These are phyloP conservation scores for Actinomortierella wolfii DNA, from an alignment of 371 early-diverging fungal species.

Conservation along the genomic window DNA sequence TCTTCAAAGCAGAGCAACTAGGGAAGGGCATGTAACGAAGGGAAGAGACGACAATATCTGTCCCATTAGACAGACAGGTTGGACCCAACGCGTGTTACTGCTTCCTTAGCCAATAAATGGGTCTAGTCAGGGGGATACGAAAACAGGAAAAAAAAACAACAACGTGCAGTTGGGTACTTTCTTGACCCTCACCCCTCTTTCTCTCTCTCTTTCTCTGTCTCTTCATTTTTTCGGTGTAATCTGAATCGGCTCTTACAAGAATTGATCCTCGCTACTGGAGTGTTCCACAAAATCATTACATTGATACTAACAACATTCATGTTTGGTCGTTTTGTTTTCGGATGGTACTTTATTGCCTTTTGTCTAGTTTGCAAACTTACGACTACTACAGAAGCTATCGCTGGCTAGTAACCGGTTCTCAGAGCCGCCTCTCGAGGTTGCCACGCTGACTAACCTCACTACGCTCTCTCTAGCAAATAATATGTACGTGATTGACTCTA, in stretches of 20 bases:
- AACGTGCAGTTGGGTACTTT: too few species aligned
- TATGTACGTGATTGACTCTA: constrained; percentile 45
- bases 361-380: constrained; percentile 21
- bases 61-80: too few species aligned
- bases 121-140: too few species aligned
- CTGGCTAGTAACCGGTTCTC: constrained; percentile 52
- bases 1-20: too few species aligned
- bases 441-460: constrained; percentile 57
- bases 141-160: too few species aligned
- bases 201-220: neutral
- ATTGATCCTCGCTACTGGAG: too few species aligned
- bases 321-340: neutral
- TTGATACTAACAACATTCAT: neutral
- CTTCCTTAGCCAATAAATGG: too few species aligned
- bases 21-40: too few species aligned
- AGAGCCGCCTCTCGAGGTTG: constrained; percentile 60
- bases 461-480: constrained; percentile 73
- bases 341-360: neutral
- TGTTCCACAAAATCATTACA: neutral
- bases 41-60: too few species aligned
- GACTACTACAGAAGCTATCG: constrained; percentile 48
- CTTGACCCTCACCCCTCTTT: neutral
- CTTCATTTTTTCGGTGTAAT: too few species aligned
- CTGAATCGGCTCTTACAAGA: too few species aligned
- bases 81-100: too few species aligned